phyloP scores from a whole-genome alignment of 1,139 yeast species.

The Meyerozyma sp. region DNA sequence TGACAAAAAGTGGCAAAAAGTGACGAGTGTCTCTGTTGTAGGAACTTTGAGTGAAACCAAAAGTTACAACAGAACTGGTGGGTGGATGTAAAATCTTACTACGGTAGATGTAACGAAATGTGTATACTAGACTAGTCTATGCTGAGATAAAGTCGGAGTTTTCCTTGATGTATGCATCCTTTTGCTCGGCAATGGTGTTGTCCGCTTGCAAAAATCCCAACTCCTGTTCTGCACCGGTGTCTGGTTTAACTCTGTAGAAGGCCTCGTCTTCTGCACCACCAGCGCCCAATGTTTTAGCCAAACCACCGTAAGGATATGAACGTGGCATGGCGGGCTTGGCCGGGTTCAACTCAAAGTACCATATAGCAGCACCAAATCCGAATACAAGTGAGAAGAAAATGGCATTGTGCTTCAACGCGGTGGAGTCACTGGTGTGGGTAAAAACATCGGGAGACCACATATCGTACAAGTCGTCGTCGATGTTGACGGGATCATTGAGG shows the following conservation, averaged over 20 bases:
- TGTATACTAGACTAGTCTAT: conserved; percentile 7
- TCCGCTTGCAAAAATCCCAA: conserved; percentile 35
- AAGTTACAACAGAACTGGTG: neutral
- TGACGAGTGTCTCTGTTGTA: too few species aligned
- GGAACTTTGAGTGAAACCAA: too few species aligned
- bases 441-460: conserved; percentile 86
- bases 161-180: conserved; percentile 28
- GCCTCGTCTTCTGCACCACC: conserved; percentile 41
- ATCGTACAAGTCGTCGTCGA: conserved; percentile 69
- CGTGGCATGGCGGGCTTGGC: conserved; percentile 76
- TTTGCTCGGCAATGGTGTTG: conserved; percentile 21
- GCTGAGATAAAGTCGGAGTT: conserved; percentile 35
- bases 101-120: neutral
- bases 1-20: too few species aligned
- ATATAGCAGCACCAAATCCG: conserved; percentile 50
- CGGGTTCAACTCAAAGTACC: conserved; percentile 59
- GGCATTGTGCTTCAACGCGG: conserved; percentile 52
- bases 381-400: conserved; percentile 53
- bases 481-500: conserved; percentile 64
- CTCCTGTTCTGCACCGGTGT: conserved; percentile 34
- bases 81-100: neutral
- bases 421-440: conserved; percentile 52
- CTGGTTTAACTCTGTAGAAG: conserved; percentile 41
- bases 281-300: conserved; percentile 71
- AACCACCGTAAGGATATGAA: conserved; percentile 69